Evolutionary conservation across 2,329 filamentous ascomycete species (phyloP).

Genomic region (Trichophyton equinum): DNA sequence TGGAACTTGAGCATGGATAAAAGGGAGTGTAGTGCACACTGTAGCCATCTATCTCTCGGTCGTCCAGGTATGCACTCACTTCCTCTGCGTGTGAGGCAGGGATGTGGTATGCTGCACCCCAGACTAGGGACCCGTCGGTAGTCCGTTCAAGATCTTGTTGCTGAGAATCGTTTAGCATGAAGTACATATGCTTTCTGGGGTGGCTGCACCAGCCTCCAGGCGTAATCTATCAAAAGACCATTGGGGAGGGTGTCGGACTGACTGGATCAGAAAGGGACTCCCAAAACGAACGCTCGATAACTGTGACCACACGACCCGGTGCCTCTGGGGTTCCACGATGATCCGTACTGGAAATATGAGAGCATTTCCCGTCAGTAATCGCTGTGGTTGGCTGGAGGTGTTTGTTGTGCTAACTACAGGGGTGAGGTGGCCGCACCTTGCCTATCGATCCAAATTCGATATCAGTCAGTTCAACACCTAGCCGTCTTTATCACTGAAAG

Average conservation of each 20-base stretch:
- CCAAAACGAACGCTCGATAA: conserved; percentile 79
- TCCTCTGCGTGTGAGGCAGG: conserved; percentile 57
- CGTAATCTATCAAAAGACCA: neutral
- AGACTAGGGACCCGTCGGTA: conserved; percentile 43
- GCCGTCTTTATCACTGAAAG: neutral
- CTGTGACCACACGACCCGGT: conserved; percentile 82
- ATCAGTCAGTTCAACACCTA: neutral
- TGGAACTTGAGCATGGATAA: conserved; percentile 42
- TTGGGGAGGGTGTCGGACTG: neutral
- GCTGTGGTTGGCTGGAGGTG: neutral
- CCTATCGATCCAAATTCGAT: neutral
- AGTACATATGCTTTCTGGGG: neutral
- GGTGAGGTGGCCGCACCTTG: conserved; percentile 4
- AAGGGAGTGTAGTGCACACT: conserved; percentile 85
- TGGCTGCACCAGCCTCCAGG: neutral
- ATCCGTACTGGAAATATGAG: conserved; percentile 54
- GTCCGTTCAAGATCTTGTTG: conserved; percentile 23
- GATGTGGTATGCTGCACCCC: conserved; percentile 90
- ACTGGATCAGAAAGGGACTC: conserved; percentile 35
- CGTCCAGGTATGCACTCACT: conserved; percentile 82
- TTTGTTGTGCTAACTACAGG: too few species aligned
- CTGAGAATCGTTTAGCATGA: conserved; percentile 14
- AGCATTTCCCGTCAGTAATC: neutral
- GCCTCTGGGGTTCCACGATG: conserved; percentile 81
- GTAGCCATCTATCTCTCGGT: conserved; percentile 95